These are phyloP conservation scores for Xylaria sp. DNA, from an alignment of 2,329 filamentous ascomycete genomes.

Conservation along the genomic window DNA sequence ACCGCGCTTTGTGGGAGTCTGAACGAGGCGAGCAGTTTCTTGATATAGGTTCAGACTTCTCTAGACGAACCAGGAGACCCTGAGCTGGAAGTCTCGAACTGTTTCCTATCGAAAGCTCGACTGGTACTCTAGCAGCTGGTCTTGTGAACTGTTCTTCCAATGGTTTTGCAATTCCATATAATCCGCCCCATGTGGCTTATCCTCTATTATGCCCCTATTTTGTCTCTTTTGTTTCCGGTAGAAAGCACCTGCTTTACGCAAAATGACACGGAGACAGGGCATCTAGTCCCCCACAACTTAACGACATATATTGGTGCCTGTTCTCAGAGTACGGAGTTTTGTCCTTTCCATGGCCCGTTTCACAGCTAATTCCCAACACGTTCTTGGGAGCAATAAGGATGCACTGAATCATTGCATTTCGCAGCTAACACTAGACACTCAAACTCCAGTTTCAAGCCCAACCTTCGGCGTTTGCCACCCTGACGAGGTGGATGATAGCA, in stretches of 20 bases:
- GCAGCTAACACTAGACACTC: too few relatives aligned
- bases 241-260: not conserved
- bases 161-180: not conserved
- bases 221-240: not conserved
- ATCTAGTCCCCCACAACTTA: slow-evolving; percentile 1
- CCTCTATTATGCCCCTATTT: not conserved
- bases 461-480: too few relatives aligned
- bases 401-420: too few relatives aligned
- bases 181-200: not conserved
- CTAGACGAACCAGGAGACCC: not conserved
- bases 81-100: too few relatives aligned
- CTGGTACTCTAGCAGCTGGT: not conserved
- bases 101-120: not conserved
- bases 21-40: not conserved
- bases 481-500: too few relatives aligned
- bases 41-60: not conserved
- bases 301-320: not conserved
- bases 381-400: too few relatives aligned
- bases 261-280: not conserved
- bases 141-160: not conserved
- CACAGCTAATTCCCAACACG: too few relatives aligned
- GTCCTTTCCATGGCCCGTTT: too few relatives aligned
- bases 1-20: not conserved
- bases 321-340: too few relatives aligned
- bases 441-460: too few relatives aligned